Conservation (phyloP, 2,329 filamentous ascomycete species). For the Colletotrichum sp. region DNA sequence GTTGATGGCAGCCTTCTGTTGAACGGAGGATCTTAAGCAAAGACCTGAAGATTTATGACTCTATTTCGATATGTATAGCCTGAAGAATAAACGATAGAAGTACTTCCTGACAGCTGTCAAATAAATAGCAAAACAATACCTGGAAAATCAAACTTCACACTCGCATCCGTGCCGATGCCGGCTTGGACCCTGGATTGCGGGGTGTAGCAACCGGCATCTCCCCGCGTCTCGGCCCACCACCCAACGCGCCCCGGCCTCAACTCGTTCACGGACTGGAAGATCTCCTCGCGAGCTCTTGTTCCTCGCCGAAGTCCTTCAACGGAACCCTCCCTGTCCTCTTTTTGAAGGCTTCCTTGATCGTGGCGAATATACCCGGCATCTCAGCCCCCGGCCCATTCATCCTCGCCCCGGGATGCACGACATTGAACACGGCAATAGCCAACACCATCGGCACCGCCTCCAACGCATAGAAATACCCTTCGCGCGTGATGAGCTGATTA, state of each 20-base stretch:
- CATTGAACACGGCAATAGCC: conserved; percentile 48
- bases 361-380: conserved; percentile 1
- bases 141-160: not conserved
- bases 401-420: conserved; percentile 38
- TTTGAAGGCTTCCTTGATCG: not conserved
- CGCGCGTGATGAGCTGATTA: conserved; percentile 30
- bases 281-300: not conserved
- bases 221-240: not conserved
- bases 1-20: not conserved
- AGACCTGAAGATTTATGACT: accelerated
- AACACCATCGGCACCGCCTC: conserved; percentile 47
- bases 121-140: not conserved
- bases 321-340: not conserved
- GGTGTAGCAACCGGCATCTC: not conserved
- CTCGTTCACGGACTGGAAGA: not conserved
- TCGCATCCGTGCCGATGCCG: not conserved
- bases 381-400: conserved; percentile 6
- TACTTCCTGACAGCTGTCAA: not conserved
- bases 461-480: conserved; percentile 53
- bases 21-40: not conserved
- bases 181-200: not conserved
- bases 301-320: not conserved
- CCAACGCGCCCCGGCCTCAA: not conserved
- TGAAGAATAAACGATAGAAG: not conserved
- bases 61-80: not conserved